Evolutionary conservation across 139 green algal species (phyloP).

Genomic region (Haematococcus sp.): DNA sequence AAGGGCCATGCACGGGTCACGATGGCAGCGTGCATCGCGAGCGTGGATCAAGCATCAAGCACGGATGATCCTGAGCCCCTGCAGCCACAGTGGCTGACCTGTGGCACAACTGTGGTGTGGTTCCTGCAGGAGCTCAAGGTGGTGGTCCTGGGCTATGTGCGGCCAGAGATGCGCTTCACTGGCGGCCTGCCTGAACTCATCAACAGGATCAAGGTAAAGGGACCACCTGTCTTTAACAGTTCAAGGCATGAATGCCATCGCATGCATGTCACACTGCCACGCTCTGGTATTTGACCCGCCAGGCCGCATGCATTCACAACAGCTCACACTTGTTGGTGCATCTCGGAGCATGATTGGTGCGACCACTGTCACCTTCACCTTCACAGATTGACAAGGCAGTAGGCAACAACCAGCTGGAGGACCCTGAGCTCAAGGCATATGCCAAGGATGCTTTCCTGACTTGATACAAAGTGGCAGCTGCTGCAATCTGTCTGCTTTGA

Average conservation of each 20-base stretch:
- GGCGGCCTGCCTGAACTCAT: constrained; percentile 65
- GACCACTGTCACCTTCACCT: neutral
- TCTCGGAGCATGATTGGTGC: neutral
- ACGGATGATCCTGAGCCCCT: too few relatives aligned
- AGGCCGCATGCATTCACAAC: constrained; percentile 20
- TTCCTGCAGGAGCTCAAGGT: constrained; percentile 39
- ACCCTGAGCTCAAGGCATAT: constrained; percentile 2
- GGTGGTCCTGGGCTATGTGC: constrained; percentile 71
- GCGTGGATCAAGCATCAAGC: too few relatives aligned
- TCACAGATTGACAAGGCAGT: too few relatives aligned
- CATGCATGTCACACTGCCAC: too few relatives aligned
- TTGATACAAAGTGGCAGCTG: neutral
- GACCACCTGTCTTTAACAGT: constrained; percentile 66
- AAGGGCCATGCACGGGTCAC: neutral
- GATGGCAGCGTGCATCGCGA: neutral
- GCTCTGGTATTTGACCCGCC: constrained; percentile 17
- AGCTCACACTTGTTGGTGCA: neutral
- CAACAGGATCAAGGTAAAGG: constrained; percentile 71
- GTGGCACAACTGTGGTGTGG: too few relatives aligned
- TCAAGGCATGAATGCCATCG: too few relatives aligned
- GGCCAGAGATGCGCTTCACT: constrained; percentile 81
- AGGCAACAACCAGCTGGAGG: constrained; percentile 8
- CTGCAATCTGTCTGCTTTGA: too few relatives aligned
- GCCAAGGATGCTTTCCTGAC: constrained; percentile 12
- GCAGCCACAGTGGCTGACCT: too few relatives aligned